These are phyloP conservation scores for Hemileccinum rubropunctum DNA, from an alignment of 768 basidiomycete species.

Conservation along the genomic window DNA sequence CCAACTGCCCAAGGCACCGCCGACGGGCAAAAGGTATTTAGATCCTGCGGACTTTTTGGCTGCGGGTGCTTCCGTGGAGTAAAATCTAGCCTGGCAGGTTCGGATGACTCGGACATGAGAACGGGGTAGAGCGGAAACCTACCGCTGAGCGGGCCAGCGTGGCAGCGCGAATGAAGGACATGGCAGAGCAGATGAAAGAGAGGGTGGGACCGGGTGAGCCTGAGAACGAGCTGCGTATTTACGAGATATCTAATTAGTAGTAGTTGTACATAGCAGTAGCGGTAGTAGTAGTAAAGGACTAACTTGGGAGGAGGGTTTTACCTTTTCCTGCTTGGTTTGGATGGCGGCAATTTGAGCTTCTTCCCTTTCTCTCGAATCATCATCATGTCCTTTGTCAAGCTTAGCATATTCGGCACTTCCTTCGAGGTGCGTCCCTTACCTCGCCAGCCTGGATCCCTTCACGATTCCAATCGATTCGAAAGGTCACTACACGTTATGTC, in stretches of 20 bases:
- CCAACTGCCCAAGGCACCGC: conserved; percentile 41
- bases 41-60: conserved; percentile 50
- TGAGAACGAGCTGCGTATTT: conserved; percentile 7
- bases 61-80: conserved; percentile 43
- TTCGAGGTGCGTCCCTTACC: conserved; percentile 65
- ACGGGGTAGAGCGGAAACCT: conserved; percentile 4
- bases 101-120: neutral
- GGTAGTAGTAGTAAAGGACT: neutral
- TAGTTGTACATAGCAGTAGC: neutral
- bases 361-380: conserved; percentile 14
- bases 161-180: conserved; percentile 44
- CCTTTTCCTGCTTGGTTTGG: conserved; percentile 11
- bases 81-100: conserved; percentile 39
- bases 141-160: conserved; percentile 43
- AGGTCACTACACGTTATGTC: conserved; percentile 98
- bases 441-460: conserved; percentile 13
- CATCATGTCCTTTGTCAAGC: conserved; percentile 91
- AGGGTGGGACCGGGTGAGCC: conserved; percentile 7
- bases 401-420: conserved; percentile 97
- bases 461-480: conserved; percentile 21
- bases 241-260: neutral
- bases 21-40: conserved; percentile 36
- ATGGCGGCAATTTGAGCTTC: conserved; percentile 13
- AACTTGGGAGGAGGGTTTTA: conserved; percentile 17
- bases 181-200: conserved; percentile 17